Conservation (phyloP, 164 flowering plant species). For the Liriodendron chinense region DNA sequence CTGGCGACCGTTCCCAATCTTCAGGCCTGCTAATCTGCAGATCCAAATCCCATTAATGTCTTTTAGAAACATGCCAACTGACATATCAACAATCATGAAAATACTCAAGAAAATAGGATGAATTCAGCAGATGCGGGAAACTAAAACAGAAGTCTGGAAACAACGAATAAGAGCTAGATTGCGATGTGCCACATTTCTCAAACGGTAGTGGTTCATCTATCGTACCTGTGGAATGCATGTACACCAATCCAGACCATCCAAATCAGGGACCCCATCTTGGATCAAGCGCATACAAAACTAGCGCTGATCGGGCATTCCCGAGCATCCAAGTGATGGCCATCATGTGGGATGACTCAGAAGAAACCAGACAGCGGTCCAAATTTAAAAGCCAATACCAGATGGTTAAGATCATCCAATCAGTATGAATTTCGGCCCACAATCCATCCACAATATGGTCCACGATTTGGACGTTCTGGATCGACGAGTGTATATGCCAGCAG, state of each 20-base stretch:
- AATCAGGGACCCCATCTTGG: neutral
- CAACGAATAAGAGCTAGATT: neutral
- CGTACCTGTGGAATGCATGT: neutral
- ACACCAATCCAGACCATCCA: neutral
- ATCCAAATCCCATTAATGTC: constrained; percentile 12
- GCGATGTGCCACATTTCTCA: neutral
- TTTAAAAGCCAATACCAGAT: neutral
- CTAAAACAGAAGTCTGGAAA: too few relatives aligned
- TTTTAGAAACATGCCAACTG: neutral
- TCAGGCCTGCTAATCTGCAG: constrained; percentile 88
- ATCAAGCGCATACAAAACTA: neutral
- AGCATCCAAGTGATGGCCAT: neutral
- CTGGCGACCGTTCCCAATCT: constrained; percentile 77
- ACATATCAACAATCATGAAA: neutral
- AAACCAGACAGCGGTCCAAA: neutral
- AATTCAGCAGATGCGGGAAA: too few relatives aligned
- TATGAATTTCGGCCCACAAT: neutral
- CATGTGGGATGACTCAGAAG: neutral
- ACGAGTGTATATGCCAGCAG: neutral
- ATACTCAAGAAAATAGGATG: neutral
- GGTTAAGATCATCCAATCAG: neutral
- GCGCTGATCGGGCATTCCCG: neutral
- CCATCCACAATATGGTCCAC: neutral
- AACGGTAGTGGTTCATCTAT: neutral
- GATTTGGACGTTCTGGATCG: neutral